Evolutionary conservation across 176 grass and related monocot species (phyloP), one percentile per base, ranked within the genome.

Genomic region (Thinopyrum elongatum): DNA sequence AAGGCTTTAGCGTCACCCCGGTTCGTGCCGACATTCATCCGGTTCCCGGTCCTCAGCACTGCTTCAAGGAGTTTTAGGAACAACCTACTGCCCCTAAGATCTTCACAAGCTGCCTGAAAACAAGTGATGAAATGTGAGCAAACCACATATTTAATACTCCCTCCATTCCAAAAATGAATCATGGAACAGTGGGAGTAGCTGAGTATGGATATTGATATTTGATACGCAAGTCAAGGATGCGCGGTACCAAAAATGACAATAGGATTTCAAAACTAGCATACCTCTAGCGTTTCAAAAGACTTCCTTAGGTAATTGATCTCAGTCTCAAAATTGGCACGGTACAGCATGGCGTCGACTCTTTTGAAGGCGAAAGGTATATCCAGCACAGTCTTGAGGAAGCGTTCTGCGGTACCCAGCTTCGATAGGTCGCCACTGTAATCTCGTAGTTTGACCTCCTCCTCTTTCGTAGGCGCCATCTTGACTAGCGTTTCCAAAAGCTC

Each of bases 361-460:
- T 96, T 99, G 82, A 99, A 99, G 62, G 97, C 97, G 88, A 96
- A 99, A 61, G 97, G 97, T 77, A 99, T 92, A 80, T 99, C 97
- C 34, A 99, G 83, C 14, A 99, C 79, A 41, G 92, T 85, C 80
- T 94, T 99, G 25, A 99, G 88, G 83, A 99, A 99, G 38, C 88
- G 76, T 62, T 99, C 97, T 12, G 97, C 97, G 57, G 94, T 94
- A 31, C 94, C 94, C 64, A 99, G 92, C 70, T 96, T 99, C 6
- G 82, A 83, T 79, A 94, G 25, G 30, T 99, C 94, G 7, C 92
- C 92, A 28, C 70, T 88, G 76, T 94, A 99, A 57, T 96, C 92
- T 66, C 92, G 87, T 61, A 99, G 85, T 88, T 90, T 94, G 25
- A 94, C 78, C 85, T 99, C 97, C 87, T 99, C 97, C 77, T 99